A percentile compares a stretch with the other conserved stretches of the same genome.
Conservation (phyloP, 768 basidiomycete species). For the Russula brevipes region DNA sequence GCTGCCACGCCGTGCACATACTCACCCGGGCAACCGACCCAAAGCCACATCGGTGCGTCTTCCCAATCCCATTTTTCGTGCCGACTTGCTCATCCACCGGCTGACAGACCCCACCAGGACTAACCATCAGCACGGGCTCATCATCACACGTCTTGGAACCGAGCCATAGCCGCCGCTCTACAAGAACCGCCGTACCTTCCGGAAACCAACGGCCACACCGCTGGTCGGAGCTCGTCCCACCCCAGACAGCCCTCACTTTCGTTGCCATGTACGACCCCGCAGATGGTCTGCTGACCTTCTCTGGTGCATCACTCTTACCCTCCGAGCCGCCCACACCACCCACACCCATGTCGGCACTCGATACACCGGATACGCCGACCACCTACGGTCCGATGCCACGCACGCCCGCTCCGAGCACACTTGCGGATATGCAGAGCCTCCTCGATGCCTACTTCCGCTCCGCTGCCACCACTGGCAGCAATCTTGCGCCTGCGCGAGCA, state of each 20-base stretch:
- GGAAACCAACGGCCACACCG: slow-evolving; percentile 29
- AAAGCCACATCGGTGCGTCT: slow-evolving; percentile 14
- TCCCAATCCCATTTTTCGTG: not conserved
- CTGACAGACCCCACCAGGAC: slow-evolving; percentile 13
- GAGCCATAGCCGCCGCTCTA: not conserved
- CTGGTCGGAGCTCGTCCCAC: slow-evolving; percentile 56
- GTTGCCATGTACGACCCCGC: slow-evolving; percentile 56
- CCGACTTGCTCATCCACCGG: not conserved
- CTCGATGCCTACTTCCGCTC: slow-evolving; percentile 25
- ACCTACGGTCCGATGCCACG: slow-evolving; percentile 27
- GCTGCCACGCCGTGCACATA: slow-evolving; percentile 11
- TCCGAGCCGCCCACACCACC: slow-evolving; percentile 18
- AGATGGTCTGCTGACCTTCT: slow-evolving; percentile 54
- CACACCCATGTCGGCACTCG: slow-evolving; percentile 2
- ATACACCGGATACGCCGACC: slow-evolving; percentile 20
- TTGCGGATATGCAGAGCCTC: slow-evolving; percentile 24
- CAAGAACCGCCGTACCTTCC: not conserved
- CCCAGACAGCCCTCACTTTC: slow-evolving; percentile 52
- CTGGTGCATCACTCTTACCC: slow-evolving; percentile 43
- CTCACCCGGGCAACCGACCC: slow-evolving; percentile 5
- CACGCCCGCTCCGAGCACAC: slow-evolving; percentile 24
- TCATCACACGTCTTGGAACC: not conserved
- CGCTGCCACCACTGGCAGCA: not conserved
- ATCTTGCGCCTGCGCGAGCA: slow-evolving; percentile 12
- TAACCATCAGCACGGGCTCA: slow-evolving; percentile 9